Evolutionary conservation across 768 basidiomycete species (phyloP).

Genomic region (Tephrocybe rancida): DNA sequence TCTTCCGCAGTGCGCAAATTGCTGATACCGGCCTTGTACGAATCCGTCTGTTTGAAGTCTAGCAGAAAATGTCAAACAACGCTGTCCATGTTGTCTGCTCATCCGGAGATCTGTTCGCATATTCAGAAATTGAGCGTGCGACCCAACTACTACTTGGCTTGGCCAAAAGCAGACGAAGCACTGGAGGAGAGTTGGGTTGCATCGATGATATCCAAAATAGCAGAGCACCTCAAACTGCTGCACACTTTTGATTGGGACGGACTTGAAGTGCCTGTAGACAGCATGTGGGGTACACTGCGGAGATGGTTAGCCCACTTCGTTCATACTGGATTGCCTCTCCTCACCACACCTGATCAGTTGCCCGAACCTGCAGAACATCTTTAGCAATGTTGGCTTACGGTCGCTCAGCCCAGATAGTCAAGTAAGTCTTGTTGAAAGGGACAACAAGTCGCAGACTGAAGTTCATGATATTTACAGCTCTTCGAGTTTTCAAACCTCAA

Average conservation of each 20-base stretch:
- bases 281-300: constrained; percentile 43
- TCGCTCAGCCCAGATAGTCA: constrained; percentile 36
- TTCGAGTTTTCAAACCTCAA: constrained; percentile 46
- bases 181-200: constrained; percentile 46
- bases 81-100: constrained; percentile 35
- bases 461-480: constrained; percentile 23
- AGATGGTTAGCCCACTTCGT: constrained; percentile 30
- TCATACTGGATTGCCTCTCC: not conserved
- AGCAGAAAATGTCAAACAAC: constrained; percentile 38
- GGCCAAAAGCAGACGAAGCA: constrained; percentile 44
- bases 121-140: constrained; percentile 46
- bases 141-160: constrained; percentile 54
- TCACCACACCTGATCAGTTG: constrained; percentile 32
- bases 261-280: constrained; percentile 44
- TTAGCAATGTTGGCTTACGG: constrained; percentile 42
- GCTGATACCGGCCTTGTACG: constrained; percentile 44
- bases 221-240: constrained; percentile 32
- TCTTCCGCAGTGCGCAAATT: constrained; percentile 31
- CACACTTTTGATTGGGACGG: constrained; percentile 57
- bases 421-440: constrained; percentile 11
- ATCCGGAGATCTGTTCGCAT: constrained; percentile 38
- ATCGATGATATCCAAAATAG: constrained; percentile 32
- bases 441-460: too few relatives aligned
- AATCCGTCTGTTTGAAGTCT: constrained; percentile 45
- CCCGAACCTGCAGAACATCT: constrained; percentile 43